Conservation (phyloP, 257 asterid genomes). For the Rhazya stricta region DNA sequence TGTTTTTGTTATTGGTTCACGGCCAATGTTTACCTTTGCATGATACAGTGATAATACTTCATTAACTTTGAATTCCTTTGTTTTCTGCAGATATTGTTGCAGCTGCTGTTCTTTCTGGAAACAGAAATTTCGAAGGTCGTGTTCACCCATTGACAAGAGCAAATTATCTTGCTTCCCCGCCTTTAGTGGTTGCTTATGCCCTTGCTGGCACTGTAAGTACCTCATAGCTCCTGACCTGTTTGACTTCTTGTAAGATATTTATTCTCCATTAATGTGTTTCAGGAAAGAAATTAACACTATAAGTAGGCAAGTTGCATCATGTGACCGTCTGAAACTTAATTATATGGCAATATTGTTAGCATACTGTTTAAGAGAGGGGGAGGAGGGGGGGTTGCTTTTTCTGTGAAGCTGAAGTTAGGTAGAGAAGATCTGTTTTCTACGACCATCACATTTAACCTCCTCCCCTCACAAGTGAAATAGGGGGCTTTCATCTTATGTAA, state of each 20-base stretch:
- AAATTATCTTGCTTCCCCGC: slow-evolving; percentile 97
- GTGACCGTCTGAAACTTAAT: background rate
- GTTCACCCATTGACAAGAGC: slow-evolving; percentile 94
- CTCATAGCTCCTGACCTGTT: background rate
- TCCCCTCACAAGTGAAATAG: background rate
- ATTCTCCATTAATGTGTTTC: background rate
- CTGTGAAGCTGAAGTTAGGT: background rate
- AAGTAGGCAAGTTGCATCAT: background rate
- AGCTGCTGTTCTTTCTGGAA: slow-evolving; percentile 96
- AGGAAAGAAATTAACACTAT: background rate
- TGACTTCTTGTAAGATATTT: background rate
- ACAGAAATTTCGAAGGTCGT: slow-evolving; percentile 95
- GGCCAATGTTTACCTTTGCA: background rate
- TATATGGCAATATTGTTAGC: too few species aligned
- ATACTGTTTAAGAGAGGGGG: background rate
- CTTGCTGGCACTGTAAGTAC: slow-evolving; percentile 92
- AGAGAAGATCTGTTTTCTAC: background rate
- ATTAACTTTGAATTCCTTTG: slow-evolving; percentile 13
- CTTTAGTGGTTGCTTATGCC: slow-evolving; percentile 94
- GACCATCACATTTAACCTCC: too few species aligned
- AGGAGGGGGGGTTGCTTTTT: too few species aligned
- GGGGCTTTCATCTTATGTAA: background rate
- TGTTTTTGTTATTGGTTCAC: background rate
- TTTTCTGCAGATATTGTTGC: slow-evolving; percentile 76
- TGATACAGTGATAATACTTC: slow-evolving; percentile 2